phyloP scores from a whole-genome alignment of 2,329 filamentous ascomycete genomes.

The Aspergillus sp. region DNA sequence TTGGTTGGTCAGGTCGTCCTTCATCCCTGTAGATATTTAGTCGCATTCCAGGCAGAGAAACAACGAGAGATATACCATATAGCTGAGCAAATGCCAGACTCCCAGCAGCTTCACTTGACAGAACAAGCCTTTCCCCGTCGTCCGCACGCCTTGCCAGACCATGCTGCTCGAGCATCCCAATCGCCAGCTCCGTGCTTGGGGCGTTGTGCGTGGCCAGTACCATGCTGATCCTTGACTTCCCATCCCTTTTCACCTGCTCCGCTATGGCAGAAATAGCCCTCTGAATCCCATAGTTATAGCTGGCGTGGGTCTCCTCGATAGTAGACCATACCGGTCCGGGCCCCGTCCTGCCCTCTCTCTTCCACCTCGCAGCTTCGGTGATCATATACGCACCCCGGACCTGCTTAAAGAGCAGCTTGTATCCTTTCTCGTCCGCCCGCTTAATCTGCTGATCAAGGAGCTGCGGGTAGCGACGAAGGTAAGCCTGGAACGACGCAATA shows the following conservation, averaged over 20 bases:
- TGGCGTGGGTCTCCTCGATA: conserved; percentile 5
- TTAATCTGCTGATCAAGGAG: conserved; percentile 8
- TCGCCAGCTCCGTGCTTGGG: background rate
- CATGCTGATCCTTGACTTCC: background rate
- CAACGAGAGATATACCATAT: background rate
- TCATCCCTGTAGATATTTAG: background rate
- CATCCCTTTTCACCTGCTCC: background rate
- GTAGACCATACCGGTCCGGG: background rate
- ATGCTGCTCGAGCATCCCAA: background rate
- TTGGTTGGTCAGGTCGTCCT: conserved; percentile 10
- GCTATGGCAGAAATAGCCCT: background rate
- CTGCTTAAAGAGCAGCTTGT: conserved; percentile 6
- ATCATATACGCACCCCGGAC: conserved; percentile 3
- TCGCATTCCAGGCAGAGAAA: background rate
- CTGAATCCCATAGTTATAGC: conserved; percentile 5
- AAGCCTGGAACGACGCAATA: conserved; percentile 8
- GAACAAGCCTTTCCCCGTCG: background rate
- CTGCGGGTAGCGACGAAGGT: conserved; percentile 5
- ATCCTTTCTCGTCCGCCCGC: conserved; percentile 5
- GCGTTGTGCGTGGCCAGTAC: conserved; percentile 5
- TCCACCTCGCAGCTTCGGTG: background rate
- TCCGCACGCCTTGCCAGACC: background rate
- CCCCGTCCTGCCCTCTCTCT: background rate
- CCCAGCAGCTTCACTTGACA: background rate
- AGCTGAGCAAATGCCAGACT: background rate